These are phyloP conservation scores for Pinus tabuliformis DNA, from an alignment of 75 land plant species.

Conservation along the genomic window DNA sequence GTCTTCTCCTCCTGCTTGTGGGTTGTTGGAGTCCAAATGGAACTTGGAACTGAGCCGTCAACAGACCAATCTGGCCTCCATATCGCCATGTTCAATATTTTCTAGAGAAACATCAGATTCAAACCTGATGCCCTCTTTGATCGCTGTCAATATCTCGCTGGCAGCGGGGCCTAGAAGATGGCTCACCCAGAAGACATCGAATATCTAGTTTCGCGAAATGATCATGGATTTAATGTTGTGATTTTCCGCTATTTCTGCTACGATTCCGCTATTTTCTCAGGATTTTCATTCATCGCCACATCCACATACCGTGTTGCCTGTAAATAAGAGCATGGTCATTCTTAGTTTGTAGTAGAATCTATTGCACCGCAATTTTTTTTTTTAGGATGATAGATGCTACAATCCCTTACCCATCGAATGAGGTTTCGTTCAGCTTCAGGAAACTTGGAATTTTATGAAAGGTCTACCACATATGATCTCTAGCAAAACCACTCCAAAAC, in stretches of 20 bases:
- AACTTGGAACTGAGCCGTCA: too few relatives aligned
- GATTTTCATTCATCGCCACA: neutral
- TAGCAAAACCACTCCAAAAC: neutral
- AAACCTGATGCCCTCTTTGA: neutral
- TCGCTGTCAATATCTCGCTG: neutral
- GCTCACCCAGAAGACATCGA: neutral
- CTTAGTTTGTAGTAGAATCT: neutral
- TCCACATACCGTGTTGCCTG: neutral
- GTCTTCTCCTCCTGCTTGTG: too few relatives aligned
- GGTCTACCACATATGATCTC: neutral
- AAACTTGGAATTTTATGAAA: neutral
- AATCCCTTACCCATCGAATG: neutral
- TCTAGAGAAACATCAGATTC: neutral
- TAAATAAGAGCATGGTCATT: neutral
- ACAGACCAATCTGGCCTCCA: too few relatives aligned
- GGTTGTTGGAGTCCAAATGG: too few relatives aligned
- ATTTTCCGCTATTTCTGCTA: conserved; percentile 11
- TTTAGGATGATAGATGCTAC: neutral
- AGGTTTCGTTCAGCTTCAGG: conserved; percentile 13
- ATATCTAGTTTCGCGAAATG: neutral
- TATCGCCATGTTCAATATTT: neutral
- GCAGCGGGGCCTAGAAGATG: neutral
- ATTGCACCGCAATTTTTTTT: too few relatives aligned
- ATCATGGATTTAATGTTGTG: neutral
- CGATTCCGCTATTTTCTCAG: neutral